Conservation (phyloP, 2,329 filamentous ascomycete species). For the Huntiella decipiens region DNA sequence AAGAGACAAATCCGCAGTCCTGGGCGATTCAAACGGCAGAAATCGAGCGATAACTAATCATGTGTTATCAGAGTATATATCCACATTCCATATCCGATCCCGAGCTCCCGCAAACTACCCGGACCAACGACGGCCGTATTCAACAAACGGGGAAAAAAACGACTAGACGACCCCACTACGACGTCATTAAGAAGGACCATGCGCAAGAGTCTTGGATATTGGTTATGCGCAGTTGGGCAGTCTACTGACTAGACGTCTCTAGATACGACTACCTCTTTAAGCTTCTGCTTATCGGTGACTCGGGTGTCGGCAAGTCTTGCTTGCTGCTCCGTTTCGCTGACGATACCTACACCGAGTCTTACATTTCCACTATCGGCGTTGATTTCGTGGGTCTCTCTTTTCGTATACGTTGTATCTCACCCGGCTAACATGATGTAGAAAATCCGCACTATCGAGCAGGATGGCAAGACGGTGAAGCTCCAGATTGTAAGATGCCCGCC, state of each 20-base stretch:
- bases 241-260: background rate
- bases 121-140: too few species aligned
- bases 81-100: too few species aligned
- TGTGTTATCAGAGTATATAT: too few species aligned
- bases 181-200: too few species aligned
- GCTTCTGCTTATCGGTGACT: constrained; percentile 99
- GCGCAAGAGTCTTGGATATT: too few species aligned
- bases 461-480: constrained; percentile 98
- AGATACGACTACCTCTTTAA: constrained; percentile 99
- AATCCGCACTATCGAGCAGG: constrained; percentile 98
- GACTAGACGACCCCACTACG: too few species aligned
- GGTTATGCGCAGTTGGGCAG: background rate
- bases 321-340: constrained; percentile 94
- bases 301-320: constrained; percentile 99
- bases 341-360: constrained; percentile 98
- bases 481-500: constrained; percentile 67
- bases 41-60: too few species aligned
- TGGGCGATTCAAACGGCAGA: too few species aligned
- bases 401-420: background rate
- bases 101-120: too few species aligned
- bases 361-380: constrained; percentile 98
- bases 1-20: too few species aligned
- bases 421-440: constrained; percentile 38
- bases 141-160: too few species aligned
- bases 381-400: constrained; percentile 60